Conservation (phyloP, 257 asterid species). For the Solanum bulbocastanum region DNA sequence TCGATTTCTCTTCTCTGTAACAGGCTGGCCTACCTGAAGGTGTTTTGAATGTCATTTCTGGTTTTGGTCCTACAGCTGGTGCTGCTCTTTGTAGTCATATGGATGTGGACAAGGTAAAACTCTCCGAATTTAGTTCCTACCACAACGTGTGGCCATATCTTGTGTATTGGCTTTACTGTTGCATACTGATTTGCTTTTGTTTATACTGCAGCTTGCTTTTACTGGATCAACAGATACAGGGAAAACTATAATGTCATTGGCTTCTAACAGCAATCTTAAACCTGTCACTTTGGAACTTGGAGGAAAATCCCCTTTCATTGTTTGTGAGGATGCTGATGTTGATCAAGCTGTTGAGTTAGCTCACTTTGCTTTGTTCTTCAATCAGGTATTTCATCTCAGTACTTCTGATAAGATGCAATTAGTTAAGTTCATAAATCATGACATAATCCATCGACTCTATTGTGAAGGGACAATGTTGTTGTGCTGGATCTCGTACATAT, state of each 20-base stretch:
- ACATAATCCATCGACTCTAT: neutral
- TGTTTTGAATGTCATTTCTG: constrained; percentile 78
- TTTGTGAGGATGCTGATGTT: constrained; percentile 93
- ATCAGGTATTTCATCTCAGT: constrained; percentile 49
- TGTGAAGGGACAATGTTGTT: constrained; percentile 93
- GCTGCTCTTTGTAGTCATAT: constrained; percentile 90
- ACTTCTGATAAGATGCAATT: neutral
- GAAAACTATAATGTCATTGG: constrained; percentile 47
- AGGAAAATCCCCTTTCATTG: constrained; percentile 97
- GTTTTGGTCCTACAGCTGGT: constrained; percentile 92
- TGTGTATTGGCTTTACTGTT: neutral
- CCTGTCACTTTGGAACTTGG: constrained; percentile 97
- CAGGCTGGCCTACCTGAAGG: constrained; percentile 98
- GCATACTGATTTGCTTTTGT: neutral
- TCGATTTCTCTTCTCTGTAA: neutral
- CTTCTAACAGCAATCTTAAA: constrained; percentile 92
- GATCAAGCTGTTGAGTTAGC: constrained; percentile 85
- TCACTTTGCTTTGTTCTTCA: constrained; percentile 85
- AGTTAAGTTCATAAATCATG: neutral
- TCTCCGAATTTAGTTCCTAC: neutral
- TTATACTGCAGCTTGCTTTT: constrained; percentile 68
- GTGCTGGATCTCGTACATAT: constrained; percentile 89
- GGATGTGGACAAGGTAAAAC: constrained; percentile 92
- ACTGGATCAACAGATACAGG: constrained; percentile 95
- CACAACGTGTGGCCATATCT: neutral